These are phyloP conservation scores for Eucalyptus marginata DNA, from an alignment of 345 rosid genomes.

Conservation along the genomic window DNA sequence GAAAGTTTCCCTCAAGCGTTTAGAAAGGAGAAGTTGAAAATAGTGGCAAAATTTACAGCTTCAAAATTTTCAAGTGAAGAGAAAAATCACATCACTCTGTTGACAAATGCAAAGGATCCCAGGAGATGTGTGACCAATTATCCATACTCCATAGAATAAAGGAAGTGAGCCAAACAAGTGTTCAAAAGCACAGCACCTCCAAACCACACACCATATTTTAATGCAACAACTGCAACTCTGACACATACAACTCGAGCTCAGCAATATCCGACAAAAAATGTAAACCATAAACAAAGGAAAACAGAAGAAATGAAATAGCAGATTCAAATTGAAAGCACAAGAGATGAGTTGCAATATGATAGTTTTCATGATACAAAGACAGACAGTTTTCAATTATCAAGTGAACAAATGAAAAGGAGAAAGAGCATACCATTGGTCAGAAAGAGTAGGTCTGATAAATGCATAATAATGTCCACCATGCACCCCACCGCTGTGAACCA, in stretches of 20 bases:
- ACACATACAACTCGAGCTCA: neutral
- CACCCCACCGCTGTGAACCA: constrained; percentile 97
- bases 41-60: neutral
- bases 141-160: neutral
- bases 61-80: neutral
- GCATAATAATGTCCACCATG: constrained; percentile 99
- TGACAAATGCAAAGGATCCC: neutral
- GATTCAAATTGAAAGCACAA: neutral
- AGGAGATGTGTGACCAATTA: neutral
- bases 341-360: neutral
- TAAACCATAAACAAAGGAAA: neutral
- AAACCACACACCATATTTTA: neutral
- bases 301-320: neutral
- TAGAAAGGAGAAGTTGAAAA: neutral
- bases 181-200: neutral
- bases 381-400: neutral
- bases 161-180: neutral
- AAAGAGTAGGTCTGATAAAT: constrained; percentile 90
- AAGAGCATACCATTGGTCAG: constrained; percentile 73
- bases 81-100: neutral
- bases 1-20: neutral
- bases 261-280: neutral
- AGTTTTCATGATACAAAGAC: neutral
- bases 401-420: neutral
- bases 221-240: neutral